Evolutionary conservation across 208 protist genomes (phyloP).

Genomic region (Acanthamoeba healyi): DNA sequence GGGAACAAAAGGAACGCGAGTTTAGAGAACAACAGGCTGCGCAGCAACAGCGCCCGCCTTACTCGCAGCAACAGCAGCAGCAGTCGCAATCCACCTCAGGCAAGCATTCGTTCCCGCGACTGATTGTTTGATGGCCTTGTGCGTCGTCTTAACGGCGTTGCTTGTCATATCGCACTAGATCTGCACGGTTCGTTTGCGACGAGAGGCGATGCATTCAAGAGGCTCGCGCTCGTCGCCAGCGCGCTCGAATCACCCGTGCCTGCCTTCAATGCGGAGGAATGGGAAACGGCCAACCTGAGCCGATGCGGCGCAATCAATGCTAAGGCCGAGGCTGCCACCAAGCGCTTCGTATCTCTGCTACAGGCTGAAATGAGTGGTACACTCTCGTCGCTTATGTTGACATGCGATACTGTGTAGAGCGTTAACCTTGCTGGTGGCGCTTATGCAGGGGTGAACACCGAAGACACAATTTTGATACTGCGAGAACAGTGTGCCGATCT

Average conservation of each 20-base stretch:
- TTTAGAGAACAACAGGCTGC: background rate
- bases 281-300: background rate
- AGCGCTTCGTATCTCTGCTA: conserved; percentile 15
- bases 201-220: background rate
- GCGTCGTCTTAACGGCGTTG: too few relatives aligned
- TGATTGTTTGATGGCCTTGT: background rate
- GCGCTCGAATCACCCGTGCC: background rate
- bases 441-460: background rate
- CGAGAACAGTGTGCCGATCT: conserved; percentile 38
- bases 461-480: conserved; percentile 35
- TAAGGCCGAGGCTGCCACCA: background rate
- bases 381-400: background rate
- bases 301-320: background rate
- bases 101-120: background rate
- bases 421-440: too few relatives aligned
- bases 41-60: background rate
- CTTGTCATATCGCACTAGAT: background rate
- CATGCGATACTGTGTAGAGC: background rate
- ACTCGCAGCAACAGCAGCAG: background rate
- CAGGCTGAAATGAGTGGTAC: background rate
- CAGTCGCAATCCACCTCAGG: background rate
- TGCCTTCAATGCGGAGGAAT: conserved; percentile 15
- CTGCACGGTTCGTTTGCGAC: conserved; percentile 15
- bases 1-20: conserved; percentile 63
- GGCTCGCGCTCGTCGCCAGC: conserved; percentile 31